Conservation (phyloP, 2,329 filamentous ascomycete species). For the Aspergillus hortae region DNA sequence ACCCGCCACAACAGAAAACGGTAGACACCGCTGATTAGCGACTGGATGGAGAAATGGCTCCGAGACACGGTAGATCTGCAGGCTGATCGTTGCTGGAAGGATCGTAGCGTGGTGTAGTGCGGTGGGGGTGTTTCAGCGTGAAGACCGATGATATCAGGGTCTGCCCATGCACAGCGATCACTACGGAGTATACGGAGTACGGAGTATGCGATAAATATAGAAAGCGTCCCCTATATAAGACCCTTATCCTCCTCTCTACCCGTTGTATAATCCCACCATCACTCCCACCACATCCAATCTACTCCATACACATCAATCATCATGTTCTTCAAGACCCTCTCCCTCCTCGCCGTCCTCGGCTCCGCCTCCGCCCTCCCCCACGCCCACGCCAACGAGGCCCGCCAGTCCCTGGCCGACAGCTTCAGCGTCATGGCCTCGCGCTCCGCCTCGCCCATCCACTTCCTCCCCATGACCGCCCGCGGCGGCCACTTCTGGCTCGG, state of each 20-base stretch:
- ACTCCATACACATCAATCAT: not conserved
- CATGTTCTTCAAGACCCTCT: constrained; percentile 4
- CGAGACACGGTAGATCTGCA: not conserved
- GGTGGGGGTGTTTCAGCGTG: not conserved
- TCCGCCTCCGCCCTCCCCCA: constrained; percentile 5
- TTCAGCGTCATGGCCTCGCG: constrained; percentile 46
- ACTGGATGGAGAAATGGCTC: not conserved
- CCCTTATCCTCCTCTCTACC: too few species aligned
- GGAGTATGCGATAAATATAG: too few species aligned
- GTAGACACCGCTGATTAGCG: not conserved
- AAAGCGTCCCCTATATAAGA: too few species aligned
- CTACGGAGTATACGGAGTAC: too few species aligned
- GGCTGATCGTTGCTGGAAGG: not conserved
- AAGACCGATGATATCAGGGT: not conserved
- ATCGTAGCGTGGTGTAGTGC: not conserved
- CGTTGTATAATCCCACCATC: not conserved
- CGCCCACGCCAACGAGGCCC: constrained; percentile 11
- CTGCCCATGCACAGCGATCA: not conserved
- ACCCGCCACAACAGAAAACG: not conserved
- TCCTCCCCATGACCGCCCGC: constrained; percentile 45
- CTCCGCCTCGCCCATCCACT: constrained; percentile 50
- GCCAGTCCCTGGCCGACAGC: not conserved
- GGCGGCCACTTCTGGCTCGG: constrained; percentile 51
- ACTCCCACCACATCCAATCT: not conserved
- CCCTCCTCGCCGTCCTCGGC: constrained; percentile 11